Percentiles rank a stretch among this genome's conserved stretches.
These are phyloP conservation scores for Coemansia guatemalensis DNA, from an alignment of 192 early-diverging fungal species.

Conservation along the genomic window DNA sequence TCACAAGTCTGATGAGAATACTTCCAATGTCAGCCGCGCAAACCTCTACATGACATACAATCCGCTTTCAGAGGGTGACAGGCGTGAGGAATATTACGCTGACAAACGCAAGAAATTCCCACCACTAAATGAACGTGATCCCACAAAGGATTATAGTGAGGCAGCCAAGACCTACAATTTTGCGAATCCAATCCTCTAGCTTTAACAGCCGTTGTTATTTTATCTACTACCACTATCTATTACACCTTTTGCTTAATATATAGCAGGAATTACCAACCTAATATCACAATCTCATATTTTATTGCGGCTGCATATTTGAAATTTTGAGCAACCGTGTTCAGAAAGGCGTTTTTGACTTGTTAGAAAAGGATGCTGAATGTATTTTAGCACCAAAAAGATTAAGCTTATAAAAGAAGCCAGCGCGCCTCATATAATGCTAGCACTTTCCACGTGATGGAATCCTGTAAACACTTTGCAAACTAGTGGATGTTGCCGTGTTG, in stretches of 20 bases:
- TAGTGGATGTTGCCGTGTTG: background rate
- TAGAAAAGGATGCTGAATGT: too few species aligned
- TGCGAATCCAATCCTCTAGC: constrained; percentile 58
- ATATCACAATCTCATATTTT: too few species aligned
- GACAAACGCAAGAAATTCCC: constrained; percentile 62
- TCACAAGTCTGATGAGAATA: constrained; percentile 57
- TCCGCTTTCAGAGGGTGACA: constrained; percentile 57
- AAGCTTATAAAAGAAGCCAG: too few species aligned
- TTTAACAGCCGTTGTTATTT: background rate
- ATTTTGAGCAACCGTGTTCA: too few species aligned
- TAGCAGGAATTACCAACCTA: background rate
- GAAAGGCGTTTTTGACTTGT: too few species aligned
- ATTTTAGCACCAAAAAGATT: too few species aligned
- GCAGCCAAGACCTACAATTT: constrained; percentile 61
- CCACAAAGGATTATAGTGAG: constrained; percentile 56
- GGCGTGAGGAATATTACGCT: constrained; percentile 59
- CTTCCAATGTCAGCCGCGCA: constrained; percentile 51
- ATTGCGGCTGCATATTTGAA: too few species aligned
- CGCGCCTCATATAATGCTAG: too few species aligned
- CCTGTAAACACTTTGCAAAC: constrained; percentile 11
- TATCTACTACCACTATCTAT: background rate
- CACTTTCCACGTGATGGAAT: constrained; percentile 10
- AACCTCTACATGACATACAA: constrained; percentile 66
- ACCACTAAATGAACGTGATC: constrained; percentile 56
- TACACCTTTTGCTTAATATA: constrained; percentile 4